Evolutionary conservation across 129 eudicot genomes (phyloP), one percentile per base, ranked within the genome.

Genomic region (Chrysanthemum lavandulifolium): DNA sequence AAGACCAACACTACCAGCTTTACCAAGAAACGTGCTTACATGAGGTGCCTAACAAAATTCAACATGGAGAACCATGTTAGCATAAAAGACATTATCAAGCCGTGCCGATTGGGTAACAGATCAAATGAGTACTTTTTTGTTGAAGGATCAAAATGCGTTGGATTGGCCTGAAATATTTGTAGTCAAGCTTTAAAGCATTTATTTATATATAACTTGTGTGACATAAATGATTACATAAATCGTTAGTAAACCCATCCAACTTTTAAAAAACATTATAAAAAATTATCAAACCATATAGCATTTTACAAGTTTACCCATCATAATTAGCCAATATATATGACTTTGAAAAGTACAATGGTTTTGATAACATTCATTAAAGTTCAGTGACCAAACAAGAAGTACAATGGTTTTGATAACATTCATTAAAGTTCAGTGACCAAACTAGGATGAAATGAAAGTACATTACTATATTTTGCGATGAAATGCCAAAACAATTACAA

Each of bases 1-100:
- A 29, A 91, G 84, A 27, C 96, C 91, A 13, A 84, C 93, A 40
- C 63, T 82, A 55, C 97, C 88, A 29, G 96, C 96, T 79, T 88
- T 94, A 54, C 98, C 97, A 43, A 90, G 90, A 83, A 90, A 84
- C 36, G 96, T 89, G 69, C 91, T 82, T 77, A 73, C 78, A 61
- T 88, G 97, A 76, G 96, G 88, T 13, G 76, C 84, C 97, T 89
- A 65, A 12, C 67, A 73, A 57, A 79, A 76, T 55, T 58, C 54
- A 80, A 52, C 25, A 77, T 40, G 50, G 0, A 18, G 19, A 75
- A 65, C 8, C 16, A 55, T 47, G 3, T 66, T 40, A 65, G 64
- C 5, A 51, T 36, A 63, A 11, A 69, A 33, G 9, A 7, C 64
- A 69, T 49, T 45, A 67, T 68, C 11, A n/a, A 21, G 14, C 18